Base-by-base conservation (phyloP, 75 land plant genomes). In the Cupressus sempervirens region DNA sequence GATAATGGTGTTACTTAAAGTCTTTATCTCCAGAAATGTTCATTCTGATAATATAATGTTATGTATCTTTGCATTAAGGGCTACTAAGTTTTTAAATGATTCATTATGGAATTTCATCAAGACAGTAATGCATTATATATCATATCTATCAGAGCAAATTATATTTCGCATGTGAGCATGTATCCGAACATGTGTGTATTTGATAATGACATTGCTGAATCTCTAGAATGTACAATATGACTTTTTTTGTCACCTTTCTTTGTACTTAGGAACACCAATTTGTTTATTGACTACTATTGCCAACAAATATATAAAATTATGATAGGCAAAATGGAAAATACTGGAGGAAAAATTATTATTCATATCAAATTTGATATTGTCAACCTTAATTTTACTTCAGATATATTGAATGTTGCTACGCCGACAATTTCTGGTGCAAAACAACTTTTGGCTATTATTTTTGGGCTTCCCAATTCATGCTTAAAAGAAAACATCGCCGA, bases 351-450 rank as follows among this genome's bases (percentile, higher is more conserved):
- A 30, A 12, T 30, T 32, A 70, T 70, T 70, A 70, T n/a, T 70
- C 35, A 70, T 32, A 29, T 70, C 13, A 9, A 32, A 10, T 70
- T 70, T 30, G 35, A 30, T 70, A 9, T 29, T 70, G 74, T 70
- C 14, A 14, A 76, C 83, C 88, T 87, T 91, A 85, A 86, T 87
- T 46, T n/a, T 32, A 72, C 13, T 76, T 45, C 67, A 94, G 95
- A 94, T 85, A 89, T 92, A 45, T 86, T 94, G 45, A 86, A 86
- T 74, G 83, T 83, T 53, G 70, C 88, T 23, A 90, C 83, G 77
- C 91, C 91, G 32, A 88, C 83, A 75, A 75, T 84, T 73, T 11
- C 85, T 36, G 90, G 90, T 84, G 86, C 93, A 82, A 67, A 73
- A 82, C 4, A 35, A 77, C 89, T 94, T 23, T 32, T 90, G 43